Evolutionary conservation across 1,139 yeast genomes (phyloP).

Genomic region (Suhomyces taliae): DNA sequence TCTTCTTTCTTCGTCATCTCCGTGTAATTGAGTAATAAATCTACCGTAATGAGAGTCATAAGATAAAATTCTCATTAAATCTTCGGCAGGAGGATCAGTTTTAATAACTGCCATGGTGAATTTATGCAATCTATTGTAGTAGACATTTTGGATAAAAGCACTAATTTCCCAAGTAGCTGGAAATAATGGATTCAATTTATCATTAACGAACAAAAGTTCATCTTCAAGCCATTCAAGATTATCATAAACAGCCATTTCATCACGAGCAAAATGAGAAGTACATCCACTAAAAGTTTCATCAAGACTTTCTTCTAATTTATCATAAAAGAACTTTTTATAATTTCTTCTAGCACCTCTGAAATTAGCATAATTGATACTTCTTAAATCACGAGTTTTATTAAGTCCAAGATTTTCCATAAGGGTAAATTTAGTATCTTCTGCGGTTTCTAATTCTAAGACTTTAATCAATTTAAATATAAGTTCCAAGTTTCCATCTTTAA

Average conservation of each 20-base stretch:
- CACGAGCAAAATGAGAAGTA: conserved; percentile 53
- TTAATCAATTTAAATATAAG: conserved; percentile 72
- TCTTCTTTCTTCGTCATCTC: conserved; percentile 8
- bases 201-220: conserved; percentile 67
- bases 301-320: conserved; percentile 60
- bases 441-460: conserved; percentile 76
- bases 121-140: conserved; percentile 65
- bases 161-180: conserved; percentile 72
- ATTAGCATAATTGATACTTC: conserved; percentile 28
- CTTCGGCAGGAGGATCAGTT: conserved; percentile 71
- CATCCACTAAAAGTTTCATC: conserved; percentile 69
- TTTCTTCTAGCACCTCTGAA: conserved; percentile 54
- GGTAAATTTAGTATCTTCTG: conserved; percentile 66
- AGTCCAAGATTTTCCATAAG: conserved; percentile 48
- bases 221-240: conserved; percentile 83
- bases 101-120: conserved; percentile 64
- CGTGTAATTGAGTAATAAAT: conserved; percentile 29
- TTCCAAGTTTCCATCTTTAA: conserved; percentile 65
- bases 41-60: conserved; percentile 69
- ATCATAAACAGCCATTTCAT: conserved; percentile 60
- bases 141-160: conserved; percentile 59
- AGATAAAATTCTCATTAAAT: conserved; percentile 63
- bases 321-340: conserved; percentile 65
- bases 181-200: conserved; percentile 60
- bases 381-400: conserved; percentile 17